These are phyloP conservation scores for Xylaria multiplex DNA, from an alignment of 2,329 filamentous ascomycete species.

Conservation along the genomic window DNA sequence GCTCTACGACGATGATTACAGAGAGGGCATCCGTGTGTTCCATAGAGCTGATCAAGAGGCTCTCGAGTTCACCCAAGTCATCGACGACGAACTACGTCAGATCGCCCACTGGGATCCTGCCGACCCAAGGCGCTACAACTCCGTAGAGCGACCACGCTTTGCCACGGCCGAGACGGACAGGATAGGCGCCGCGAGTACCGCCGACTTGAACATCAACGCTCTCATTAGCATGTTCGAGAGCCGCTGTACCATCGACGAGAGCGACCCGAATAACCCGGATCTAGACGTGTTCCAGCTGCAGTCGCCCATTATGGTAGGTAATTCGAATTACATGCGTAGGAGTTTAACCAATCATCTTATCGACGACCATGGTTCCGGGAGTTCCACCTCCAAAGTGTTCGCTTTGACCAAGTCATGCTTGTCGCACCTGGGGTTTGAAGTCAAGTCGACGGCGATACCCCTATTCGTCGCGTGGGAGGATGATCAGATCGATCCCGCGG, in stretches of 20 bases:
- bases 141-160: slow-evolving; percentile 9
- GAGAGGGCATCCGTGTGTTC: not conserved
- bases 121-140: not conserved
- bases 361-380: not conserved
- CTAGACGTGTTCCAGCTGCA: slow-evolving; percentile 10
- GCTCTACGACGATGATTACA: not conserved
- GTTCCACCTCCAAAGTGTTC: not conserved
- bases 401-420: slow-evolving; percentile 11
- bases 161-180: not conserved
- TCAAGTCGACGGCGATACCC: not conserved
- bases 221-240: slow-evolving; percentile 3
- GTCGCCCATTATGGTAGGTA: slow-evolving; percentile 11
- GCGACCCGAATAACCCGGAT: slow-evolving; percentile 2
- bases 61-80: not conserved
- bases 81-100: not conserved
- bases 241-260: slow-evolving; percentile 7
- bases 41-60: not conserved
- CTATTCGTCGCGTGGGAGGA: not conserved
- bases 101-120: not conserved
- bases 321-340: not conserved
- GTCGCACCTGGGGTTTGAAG: not conserved
- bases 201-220: not conserved
- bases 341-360: not conserved
- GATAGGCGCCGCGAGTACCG: not conserved
- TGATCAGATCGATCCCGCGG: slow-evolving; percentile 4